These are phyloP conservation scores for Lactarius psammicola DNA, from an alignment of 768 basidiomycete genomes.

Conservation along the genomic window DNA sequence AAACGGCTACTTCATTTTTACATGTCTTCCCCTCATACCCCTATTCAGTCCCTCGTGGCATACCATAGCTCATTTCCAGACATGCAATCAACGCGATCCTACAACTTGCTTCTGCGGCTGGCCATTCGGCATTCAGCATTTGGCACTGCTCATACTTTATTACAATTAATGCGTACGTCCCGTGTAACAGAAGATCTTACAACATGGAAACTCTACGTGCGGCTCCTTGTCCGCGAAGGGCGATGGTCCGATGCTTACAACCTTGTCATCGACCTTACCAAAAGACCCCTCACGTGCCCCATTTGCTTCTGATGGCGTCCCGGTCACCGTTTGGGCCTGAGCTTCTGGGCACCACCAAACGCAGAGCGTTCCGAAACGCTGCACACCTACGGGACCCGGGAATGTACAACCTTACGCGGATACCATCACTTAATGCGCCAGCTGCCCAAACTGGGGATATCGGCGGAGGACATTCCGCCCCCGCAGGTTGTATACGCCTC, in stretches of 20 bases:
- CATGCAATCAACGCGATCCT: conserved; percentile 43
- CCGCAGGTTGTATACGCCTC: conserved; percentile 10
- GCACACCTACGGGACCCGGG: conserved; percentile 23
- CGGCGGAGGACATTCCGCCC: conserved; percentile 12
- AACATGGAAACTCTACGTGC: conserved; percentile 55
- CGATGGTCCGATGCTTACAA: conserved; percentile 59
- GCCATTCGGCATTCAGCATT: conserved; percentile 53
- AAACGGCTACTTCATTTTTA: conserved; percentile 13
- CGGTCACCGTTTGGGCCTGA: conserved; percentile 60
- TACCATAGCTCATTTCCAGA: conserved; percentile 43
- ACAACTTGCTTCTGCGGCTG: conserved; percentile 46
- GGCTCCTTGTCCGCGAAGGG: conserved; percentile 56
- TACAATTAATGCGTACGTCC: conserved; percentile 48
- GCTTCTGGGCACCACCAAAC: conserved; percentile 49
- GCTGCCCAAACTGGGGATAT: conserved; percentile 14
- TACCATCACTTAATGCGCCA: conserved; percentile 21
- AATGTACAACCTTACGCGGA: conserved; percentile 15
- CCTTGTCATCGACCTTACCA: conserved; percentile 6
- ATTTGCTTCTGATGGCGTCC: conserved; percentile 28
- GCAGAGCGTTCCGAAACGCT: conserved; percentile 35
- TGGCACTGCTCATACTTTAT: conserved; percentile 45
- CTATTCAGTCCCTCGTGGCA: conserved; percentile 45
- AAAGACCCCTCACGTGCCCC: conserved; percentile 5
- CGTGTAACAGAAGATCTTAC: conserved; percentile 47
- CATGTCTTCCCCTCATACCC: conserved; percentile 30